These are phyloP conservation scores for Stephania cephalantha DNA, from an alignment of 164 flowering plant genomes.

Conservation along the genomic window DNA sequence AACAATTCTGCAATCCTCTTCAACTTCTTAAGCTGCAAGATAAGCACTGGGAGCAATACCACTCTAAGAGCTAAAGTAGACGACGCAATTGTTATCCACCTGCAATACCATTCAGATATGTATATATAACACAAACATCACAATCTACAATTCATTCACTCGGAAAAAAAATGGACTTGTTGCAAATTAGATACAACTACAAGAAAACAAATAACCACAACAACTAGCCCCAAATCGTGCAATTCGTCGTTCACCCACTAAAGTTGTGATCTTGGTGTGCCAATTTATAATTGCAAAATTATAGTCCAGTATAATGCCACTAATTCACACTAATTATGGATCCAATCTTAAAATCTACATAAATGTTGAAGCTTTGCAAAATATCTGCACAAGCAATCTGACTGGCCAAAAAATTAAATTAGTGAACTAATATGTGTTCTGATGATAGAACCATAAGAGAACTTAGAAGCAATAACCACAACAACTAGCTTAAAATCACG, in stretches of 20 bases:
- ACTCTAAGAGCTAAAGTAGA: slow-evolving; percentile 74
- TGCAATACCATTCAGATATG: slow-evolving; percentile 23
- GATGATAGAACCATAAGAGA: neutral
- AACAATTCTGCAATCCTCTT: slow-evolving; percentile 46
- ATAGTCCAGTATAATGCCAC: neutral
- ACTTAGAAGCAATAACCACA: neutral
- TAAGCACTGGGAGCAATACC: slow-evolving; percentile 47
- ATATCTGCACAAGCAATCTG: neutral
- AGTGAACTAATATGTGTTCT: neutral
- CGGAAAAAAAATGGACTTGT: neutral
- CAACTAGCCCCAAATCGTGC: neutral
- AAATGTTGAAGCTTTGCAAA: neutral
- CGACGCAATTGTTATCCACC: slow-evolving; percentile 74
- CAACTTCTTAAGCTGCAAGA: slow-evolving; percentile 57
- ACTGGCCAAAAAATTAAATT: neutral
- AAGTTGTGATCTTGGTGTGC: neutral
- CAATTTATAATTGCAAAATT: neutral
- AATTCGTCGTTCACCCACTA: neutral
- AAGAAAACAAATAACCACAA: neutral
- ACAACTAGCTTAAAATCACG: neutral
- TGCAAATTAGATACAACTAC: neutral
- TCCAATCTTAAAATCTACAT: neutral
- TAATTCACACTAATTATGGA: neutral
- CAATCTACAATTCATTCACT: neutral
- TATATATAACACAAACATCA: neutral